A percentile compares a stretch with the other conserved stretches of the same genome.
These are phyloP conservation scores for Colletotrichum sansevieriae DNA, from an alignment of 2,329 filamentous ascomycete genomes.

Conservation along the genomic window DNA sequence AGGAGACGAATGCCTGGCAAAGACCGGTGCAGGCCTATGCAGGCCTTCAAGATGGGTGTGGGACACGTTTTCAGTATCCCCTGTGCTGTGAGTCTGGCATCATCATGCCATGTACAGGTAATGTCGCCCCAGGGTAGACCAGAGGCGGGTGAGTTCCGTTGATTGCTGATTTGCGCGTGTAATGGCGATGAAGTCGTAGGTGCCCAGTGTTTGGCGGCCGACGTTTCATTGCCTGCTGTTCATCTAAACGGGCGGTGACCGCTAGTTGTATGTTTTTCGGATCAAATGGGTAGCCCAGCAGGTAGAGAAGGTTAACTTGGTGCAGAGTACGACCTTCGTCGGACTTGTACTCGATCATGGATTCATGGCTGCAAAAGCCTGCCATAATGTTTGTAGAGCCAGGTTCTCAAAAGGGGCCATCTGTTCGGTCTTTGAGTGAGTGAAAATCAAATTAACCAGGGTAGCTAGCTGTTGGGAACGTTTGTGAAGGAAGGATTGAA, in stretches of 20 bases:
- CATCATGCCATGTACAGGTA: not conserved
- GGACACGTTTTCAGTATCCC: not conserved
- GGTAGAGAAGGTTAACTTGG: too few species aligned
- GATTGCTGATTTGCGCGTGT: constrained; percentile 1
- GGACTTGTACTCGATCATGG: too few species aligned
- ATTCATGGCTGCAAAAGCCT: too few species aligned
- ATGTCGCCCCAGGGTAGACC: too few species aligned
- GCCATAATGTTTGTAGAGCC: too few species aligned
- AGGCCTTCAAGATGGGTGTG: not conserved
- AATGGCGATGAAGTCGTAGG: not conserved
- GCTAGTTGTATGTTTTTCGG: not conserved
- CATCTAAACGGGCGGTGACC: not conserved
- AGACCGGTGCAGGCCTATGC: too few species aligned
- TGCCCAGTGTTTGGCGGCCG: not conserved
- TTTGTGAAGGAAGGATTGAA: too few species aligned
- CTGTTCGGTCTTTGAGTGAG: too few species aligned
- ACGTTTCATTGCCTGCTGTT: not conserved
- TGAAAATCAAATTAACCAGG: too few species aligned
- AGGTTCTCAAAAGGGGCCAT: not conserved
- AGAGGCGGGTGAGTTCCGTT: not conserved
- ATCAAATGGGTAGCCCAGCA: too few species aligned
- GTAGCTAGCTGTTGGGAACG: too few species aligned
- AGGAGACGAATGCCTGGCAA: not conserved
- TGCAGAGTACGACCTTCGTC: too few species aligned
- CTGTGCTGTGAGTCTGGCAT: not conserved